Evolutionary conservation across 2,329 filamentous ascomycete genomes (phyloP).

Genomic region (Volutella citrinella): DNA sequence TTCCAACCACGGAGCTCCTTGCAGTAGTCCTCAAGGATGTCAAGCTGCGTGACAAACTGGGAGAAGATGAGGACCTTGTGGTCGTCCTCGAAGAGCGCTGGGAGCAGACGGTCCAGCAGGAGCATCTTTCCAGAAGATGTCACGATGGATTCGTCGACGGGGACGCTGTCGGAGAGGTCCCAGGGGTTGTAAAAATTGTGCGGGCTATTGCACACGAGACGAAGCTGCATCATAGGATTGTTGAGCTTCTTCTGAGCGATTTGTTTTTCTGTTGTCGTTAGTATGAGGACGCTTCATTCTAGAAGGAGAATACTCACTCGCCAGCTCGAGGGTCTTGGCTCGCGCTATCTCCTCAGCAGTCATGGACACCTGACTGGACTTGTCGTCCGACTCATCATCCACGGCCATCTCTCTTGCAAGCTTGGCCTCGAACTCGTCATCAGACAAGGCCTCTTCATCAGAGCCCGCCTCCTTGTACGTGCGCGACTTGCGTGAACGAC

Average conservation of each 20-base stretch:
- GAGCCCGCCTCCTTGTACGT: conserved; percentile 55
- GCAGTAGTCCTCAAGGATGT: conserved; percentile 87
- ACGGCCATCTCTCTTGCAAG: conserved; percentile 60
- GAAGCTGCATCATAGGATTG: conserved; percentile 88
- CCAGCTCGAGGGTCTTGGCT: conserved; percentile 68
- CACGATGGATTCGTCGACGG: conserved; percentile 76
- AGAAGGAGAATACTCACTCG: conserved; percentile 54
- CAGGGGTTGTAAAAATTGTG: conserved; percentile 98
- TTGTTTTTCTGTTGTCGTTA: conserved; percentile 61
- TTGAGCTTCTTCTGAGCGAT: conserved; percentile 89
- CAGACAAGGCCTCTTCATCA: conserved; percentile 65
- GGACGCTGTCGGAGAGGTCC: conserved; percentile 53
- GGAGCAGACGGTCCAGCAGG: conserved; percentile 81
- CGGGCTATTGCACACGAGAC: conserved; percentile 87
- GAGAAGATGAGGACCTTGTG: conserved; percentile 97
- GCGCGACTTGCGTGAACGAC: conserved; percentile 47
- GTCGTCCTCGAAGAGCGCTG: conserved; percentile 65
- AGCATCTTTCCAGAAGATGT: conserved; percentile 95
- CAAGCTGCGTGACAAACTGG: conserved; percentile 92
- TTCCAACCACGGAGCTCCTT: conserved; percentile 72
- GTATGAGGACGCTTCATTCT: conserved; percentile 8
- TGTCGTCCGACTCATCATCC: conserved; percentile 36
- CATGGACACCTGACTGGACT: conserved; percentile 24
- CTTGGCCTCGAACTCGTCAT: conserved; percentile 79
- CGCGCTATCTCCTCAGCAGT: conserved; percentile 61